Conservation (phyloP, 1,139 yeast species). For the Taphrina confusa region DNA sequence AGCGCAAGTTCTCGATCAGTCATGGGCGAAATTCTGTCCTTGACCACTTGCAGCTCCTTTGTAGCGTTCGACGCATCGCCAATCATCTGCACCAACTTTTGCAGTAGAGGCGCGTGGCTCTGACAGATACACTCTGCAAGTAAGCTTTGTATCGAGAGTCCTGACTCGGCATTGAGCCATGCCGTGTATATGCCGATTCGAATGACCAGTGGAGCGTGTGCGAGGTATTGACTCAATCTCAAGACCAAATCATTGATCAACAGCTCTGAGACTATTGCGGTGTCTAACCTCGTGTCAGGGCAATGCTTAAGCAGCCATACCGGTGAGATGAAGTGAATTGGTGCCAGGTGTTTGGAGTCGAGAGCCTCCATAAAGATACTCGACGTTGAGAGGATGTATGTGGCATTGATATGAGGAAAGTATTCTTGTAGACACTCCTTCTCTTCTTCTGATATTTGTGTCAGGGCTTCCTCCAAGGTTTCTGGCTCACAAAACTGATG, state of each 20-base stretch:
- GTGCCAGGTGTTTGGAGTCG: conserved; percentile 12
- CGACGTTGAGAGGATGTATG: neutral
- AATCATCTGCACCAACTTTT: conserved; percentile 19
- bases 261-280: neutral
- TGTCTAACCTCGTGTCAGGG: conserved; percentile 8
- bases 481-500: neutral
- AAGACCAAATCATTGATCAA: conserved; percentile 3
- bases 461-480: conserved; percentile 1
- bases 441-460: conserved; percentile 1
- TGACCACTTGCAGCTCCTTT: conserved; percentile 9
- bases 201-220: conserved; percentile 6
- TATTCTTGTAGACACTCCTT: neutral
- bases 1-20: conserved; percentile 15
- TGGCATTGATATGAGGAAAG: conserved; percentile 11
- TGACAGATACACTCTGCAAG: conserved; percentile 1
- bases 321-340: neutral
- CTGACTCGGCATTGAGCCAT: conserved; percentile 12
- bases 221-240: neutral
- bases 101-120: conserved; percentile 13
- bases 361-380: conserved; percentile 6
- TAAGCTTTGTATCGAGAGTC: neutral
- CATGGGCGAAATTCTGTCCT: conserved; percentile 14
- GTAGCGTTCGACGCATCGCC: conserved; percentile 21
- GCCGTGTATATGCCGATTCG: conserved; percentile 12
- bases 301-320: neutral